Conservation (phyloP, 2,329 filamentous ascomycete genomes). For the Rhexocercosporidium sp. region DNA sequence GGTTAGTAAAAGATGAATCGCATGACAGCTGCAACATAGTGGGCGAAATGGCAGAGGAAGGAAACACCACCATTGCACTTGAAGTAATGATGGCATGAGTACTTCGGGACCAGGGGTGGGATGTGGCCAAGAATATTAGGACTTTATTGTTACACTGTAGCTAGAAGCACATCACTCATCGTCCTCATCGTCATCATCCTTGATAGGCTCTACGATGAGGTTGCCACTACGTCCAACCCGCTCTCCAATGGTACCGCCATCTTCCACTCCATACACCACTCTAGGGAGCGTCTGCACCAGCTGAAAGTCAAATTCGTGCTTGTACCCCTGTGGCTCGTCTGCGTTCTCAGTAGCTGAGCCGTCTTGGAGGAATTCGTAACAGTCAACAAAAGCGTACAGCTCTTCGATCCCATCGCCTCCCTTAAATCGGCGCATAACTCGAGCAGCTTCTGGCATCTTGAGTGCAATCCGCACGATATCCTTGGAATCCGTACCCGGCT, state of each 20-base stretch:
- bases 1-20: no score
- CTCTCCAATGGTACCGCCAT: conserved; percentile 68
- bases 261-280: conserved; percentile 75
- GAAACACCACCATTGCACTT: no score
- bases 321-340: conserved; percentile 67
- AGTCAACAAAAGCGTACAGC: conserved; percentile 95
- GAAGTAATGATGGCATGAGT: no score
- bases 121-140: neutral
- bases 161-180: conserved; percentile 22
- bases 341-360: conserved; percentile 37
- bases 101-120: neutral
- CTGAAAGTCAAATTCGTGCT: conserved; percentile 83
- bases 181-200: conserved; percentile 42
- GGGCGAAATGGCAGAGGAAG: no score
- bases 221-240: conserved; percentile 84
- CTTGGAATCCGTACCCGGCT: conserved; percentile 68
- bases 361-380: conserved; percentile 69
- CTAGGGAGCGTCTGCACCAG: conserved; percentile 87
- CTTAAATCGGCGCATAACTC: conserved; percentile 78
- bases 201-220: conserved; percentile 80
- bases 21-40: no score
- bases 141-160: neutral
- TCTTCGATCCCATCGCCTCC: conserved; percentile 78
- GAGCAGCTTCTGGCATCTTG: conserved; percentile 67
- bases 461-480: conserved; percentile 75